Conservation (phyloP, 371 early-diverging fungal species). For the Mortierella sp. region DNA sequence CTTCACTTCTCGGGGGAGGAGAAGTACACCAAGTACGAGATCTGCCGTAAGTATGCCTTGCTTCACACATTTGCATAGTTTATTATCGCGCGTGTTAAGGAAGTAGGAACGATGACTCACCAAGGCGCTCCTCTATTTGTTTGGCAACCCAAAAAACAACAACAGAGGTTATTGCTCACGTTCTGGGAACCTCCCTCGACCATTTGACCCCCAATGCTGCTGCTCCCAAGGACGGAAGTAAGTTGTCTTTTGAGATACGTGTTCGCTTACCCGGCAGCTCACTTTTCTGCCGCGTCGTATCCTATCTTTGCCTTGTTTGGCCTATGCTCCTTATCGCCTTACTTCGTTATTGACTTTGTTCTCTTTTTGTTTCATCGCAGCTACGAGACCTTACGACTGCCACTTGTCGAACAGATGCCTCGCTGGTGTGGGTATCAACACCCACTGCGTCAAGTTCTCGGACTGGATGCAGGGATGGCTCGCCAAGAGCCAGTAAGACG, state of each 20-base stretch:
- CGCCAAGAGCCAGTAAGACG: conserved; percentile 9
- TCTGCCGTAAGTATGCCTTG: conserved; percentile 70
- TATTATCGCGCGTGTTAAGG: not conserved
- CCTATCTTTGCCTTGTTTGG: not conserved
- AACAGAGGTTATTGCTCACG: conserved; percentile 64
- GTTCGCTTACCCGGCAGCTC: no score
- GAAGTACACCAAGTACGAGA: conserved; percentile 82
- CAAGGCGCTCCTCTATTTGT: no score
- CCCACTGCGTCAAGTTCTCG: conserved; percentile 66
- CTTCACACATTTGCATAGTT: not conserved
- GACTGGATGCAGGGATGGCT: conserved; percentile 66
- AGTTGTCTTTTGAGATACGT: not conserved
- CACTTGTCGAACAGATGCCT: conserved; percentile 74
- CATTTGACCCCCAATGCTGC: conserved; percentile 69
- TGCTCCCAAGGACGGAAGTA: conserved; percentile 58
- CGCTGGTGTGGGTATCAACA: conserved; percentile 65
- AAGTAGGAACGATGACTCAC: not conserved
- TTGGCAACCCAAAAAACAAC: no score
- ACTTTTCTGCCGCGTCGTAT: no score
- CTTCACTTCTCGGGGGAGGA: conserved; percentile 81
- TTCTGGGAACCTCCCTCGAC: conserved; percentile 64
- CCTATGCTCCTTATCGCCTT: not conserved
- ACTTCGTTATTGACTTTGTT: not conserved
- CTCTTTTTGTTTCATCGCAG: conserved; percentile 52
- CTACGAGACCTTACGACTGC: conserved; percentile 74